phyloP scores from a whole-genome alignment of 345 rosid genomes.

The Eucalyptus regnans region DNA sequence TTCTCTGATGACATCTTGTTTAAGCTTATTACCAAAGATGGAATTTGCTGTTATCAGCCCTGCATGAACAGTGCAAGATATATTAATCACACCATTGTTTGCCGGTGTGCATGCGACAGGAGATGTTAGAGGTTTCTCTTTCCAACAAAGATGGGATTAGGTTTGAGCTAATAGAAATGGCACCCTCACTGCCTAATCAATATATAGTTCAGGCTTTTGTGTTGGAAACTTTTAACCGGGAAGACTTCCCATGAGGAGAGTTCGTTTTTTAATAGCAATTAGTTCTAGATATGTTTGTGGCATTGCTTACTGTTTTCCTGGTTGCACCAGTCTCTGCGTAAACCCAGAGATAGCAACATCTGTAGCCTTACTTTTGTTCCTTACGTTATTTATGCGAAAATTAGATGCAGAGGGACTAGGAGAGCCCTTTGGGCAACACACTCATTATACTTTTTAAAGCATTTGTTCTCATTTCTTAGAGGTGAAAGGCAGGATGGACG shows the following conservation, averaged over 20 bases:
- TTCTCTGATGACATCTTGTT: not conserved
- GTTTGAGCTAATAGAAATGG: not conserved
- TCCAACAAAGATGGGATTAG: not conserved
- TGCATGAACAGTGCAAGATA: not conserved
- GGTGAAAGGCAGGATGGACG: constrained; percentile 21
- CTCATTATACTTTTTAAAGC: not conserved
- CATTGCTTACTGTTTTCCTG: not conserved
- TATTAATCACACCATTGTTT: not conserved
- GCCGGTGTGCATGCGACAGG: not conserved
- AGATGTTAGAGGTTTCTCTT: not conserved
- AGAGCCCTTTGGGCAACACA: not conserved
- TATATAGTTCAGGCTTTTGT: not conserved
- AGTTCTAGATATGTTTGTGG: not conserved
- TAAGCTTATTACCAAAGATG: not conserved
- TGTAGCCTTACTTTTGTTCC: not conserved
- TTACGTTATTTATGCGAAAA: not conserved
- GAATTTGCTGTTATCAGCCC: not conserved
- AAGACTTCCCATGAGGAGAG: not conserved
- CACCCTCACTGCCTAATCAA: not conserved
- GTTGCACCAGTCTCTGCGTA: not conserved
- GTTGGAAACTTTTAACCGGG: not conserved
- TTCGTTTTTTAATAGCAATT: not conserved
- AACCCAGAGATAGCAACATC: not conserved
- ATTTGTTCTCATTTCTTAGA: not conserved
- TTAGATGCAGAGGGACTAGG: not conserved